phyloP scores from a whole-genome alignment of 2,329 filamentous ascomycete genomes.

The Clonostachys byssicola region DNA sequence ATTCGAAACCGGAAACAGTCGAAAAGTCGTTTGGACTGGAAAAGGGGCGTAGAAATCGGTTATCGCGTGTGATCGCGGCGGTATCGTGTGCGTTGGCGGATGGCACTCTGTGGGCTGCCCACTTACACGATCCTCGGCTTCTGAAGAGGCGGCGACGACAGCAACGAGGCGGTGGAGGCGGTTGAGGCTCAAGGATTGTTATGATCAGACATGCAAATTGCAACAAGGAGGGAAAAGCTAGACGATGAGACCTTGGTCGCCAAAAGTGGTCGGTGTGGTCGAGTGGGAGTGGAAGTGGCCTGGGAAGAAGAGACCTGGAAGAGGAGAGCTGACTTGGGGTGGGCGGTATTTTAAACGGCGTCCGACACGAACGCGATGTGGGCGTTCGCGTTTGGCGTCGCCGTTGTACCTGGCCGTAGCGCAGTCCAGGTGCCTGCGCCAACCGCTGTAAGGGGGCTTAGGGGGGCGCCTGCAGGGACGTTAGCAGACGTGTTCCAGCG shows the following conservation, averaged over 20 bases:
- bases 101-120: neutral
- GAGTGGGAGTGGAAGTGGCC: neutral
- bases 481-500: neutral
- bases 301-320: constrained; percentile 1
- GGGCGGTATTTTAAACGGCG: constrained; percentile 11
- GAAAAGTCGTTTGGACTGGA: too few relatives aligned
- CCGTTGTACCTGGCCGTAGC: neutral
- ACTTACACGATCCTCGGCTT: constrained; percentile 1
- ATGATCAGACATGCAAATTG: neutral
- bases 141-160: too few relatives aligned
- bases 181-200: neutral
- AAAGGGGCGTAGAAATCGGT: too few relatives aligned
- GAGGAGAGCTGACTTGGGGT: neutral
- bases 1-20: too few relatives aligned
- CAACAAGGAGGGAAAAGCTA: neutral
- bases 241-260: neutral
- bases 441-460: too few relatives aligned
- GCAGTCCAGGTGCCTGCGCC: too few relatives aligned
- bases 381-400: constrained; percentile 6
- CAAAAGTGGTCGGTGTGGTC: neutral
- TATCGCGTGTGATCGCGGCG: neutral
- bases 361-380: constrained; percentile 8
- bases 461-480: too few relatives aligned
- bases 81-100: too few relatives aligned
- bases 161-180: neutral